Evolutionary conservation across 2,329 filamentous ascomycete genomes (phyloP).

Genomic region (Pyricularia pennisetigena): DNA sequence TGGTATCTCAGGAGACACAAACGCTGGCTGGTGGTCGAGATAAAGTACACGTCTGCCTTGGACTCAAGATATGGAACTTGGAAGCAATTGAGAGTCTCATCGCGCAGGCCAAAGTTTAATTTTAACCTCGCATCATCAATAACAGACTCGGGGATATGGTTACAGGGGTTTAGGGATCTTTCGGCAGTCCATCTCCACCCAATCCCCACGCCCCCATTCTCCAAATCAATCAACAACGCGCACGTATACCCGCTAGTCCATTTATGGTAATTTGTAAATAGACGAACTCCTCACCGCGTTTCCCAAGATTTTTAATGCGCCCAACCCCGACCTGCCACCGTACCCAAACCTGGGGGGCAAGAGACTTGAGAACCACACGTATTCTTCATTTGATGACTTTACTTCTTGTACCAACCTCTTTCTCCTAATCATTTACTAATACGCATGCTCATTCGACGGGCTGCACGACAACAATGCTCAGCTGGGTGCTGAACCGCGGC

Average conservation of each 20-base stretch:
- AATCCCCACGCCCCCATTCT: not conserved
- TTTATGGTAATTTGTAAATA: constrained; percentile 18
- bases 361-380: not conserved
- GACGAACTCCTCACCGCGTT: constrained; percentile 6
- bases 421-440: not conserved
- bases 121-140: not conserved
- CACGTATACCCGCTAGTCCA: constrained; percentile 9
- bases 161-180: not conserved
- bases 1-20: not conserved
- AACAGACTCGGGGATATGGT: not conserved
- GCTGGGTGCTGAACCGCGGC: constrained; percentile 46
- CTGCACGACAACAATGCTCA: constrained; percentile 34
- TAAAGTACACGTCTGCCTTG: not conserved
- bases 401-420: not conserved
- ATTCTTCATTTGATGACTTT: not conserved
- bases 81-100: not conserved
- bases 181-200: not conserved
- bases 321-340: not conserved
- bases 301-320: not conserved
- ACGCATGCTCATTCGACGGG: not conserved
- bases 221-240: not conserved
- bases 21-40: not conserved
- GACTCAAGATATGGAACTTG: not conserved
- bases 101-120: not conserved
- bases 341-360: not conserved